Base-by-base conservation (phyloP, 305 asterid genomes). In the Fraxinus platypoda region DNA sequence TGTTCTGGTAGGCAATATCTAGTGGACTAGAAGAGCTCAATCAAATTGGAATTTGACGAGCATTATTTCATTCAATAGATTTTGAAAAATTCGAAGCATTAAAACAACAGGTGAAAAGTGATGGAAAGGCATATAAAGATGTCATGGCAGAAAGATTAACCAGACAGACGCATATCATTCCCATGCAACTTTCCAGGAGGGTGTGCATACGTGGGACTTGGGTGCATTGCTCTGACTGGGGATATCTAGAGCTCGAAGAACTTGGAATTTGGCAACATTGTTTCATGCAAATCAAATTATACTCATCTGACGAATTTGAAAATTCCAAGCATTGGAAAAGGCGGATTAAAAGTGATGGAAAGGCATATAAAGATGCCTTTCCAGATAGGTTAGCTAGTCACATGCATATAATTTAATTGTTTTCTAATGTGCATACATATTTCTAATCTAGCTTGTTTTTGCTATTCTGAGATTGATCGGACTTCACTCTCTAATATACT, bases 401-500 rank as follows among this genome's bases (percentile, higher is more conserved):
- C 33, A 66, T 25, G 74, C 74, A 26, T 62, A 66, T 26, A 11
- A 28, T 66, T 9, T 26, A 0, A 3, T 66, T 26, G 8, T 66
- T 26, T 9, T 28, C 19, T 66, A 1, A 26, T 12, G n/a, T 66
- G 74, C 35, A 28, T 12, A 6, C 19, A 66, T 66, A 0, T 62
- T 62, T 62, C 31, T 23, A 62, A 28, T 43, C 25, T 76, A 68
- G 33, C 2, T 80, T 33, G 59, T 34, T 54, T 68, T 37, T 15
- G 68, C 59, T 30, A 84, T 79, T 59, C 43, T 7, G 0, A 72
- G 17, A 37, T 78, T 68, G 7, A 26, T 64, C 73, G 68, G 83
- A 79, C 71, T 59, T 1, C 28, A 25, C 1, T 64, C 34, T 2
- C 7, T 59, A 1, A 0, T 23, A 8, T 8, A 19, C 26, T 59